These are phyloP conservation scores for Phytophthora hibernalis DNA, from an alignment of 352 stramenopile genomes.

Conservation along the genomic window DNA sequence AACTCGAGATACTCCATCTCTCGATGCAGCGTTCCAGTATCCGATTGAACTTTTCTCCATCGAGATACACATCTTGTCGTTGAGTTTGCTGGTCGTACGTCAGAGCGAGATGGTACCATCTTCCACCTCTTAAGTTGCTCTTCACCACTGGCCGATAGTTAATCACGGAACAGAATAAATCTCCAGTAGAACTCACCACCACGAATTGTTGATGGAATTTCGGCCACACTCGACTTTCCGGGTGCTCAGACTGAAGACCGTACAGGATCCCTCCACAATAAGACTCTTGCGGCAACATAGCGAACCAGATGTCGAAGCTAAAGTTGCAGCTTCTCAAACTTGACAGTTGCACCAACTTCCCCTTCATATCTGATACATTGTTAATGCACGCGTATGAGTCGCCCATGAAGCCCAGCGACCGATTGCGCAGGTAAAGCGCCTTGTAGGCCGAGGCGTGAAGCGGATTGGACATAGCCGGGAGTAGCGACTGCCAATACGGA, in stretches of 20 bases:
- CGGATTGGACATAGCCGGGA: not conserved
- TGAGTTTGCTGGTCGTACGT: slow-evolving; percentile 30
- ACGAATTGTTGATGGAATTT: slow-evolving; percentile 47
- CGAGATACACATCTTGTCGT: slow-evolving; percentile 34
- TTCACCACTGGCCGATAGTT: slow-evolving; percentile 32
- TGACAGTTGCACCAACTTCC: slow-evolving; percentile 1
- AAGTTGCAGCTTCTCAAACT: slow-evolving; percentile 8
- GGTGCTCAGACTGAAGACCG: slow-evolving; percentile 30
- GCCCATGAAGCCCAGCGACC: slow-evolving; percentile 10
- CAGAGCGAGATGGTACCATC: slow-evolving; percentile 52
- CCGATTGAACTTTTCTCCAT: slow-evolving; percentile 23
- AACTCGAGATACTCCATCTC: slow-evolving; percentile 26
- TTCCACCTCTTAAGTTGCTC: slow-evolving; percentile 17
- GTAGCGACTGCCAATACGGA: slow-evolving; percentile 7
- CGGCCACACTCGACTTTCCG: slow-evolving; percentile 25
- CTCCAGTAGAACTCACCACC: slow-evolving; percentile 28
- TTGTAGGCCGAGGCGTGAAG: slow-evolving; percentile 9
- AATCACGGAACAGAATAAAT: slow-evolving; percentile 45
- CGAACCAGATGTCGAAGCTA: slow-evolving; percentile 38
- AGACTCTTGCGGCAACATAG: slow-evolving; percentile 19
- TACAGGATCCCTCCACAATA: slow-evolving; percentile 38
- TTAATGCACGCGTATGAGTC: not conserved
- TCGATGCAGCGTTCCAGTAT: slow-evolving; percentile 12
- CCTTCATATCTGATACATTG: not conserved
- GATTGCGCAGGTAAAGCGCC: slow-evolving; percentile 6